These are phyloP conservation scores for Volvariella volvacea DNA, from an alignment of 1,284 basidiomycete species.

Conservation along the genomic window DNA sequence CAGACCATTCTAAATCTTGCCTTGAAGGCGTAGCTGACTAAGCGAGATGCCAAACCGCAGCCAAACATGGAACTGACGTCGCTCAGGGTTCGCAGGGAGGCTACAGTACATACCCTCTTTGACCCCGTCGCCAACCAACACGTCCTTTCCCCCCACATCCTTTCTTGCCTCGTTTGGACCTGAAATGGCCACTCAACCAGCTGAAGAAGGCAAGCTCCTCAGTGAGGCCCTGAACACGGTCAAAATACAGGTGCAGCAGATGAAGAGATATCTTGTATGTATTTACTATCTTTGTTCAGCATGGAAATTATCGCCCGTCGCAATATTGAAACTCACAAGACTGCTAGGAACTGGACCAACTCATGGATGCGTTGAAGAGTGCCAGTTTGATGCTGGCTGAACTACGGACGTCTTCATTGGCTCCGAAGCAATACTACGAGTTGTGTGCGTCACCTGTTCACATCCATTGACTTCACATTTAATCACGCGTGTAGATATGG, in stretches of 20 bases:
- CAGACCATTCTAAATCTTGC: no score
- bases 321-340: constrained; percentile 7
- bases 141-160: no score
- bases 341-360: constrained; percentile 78
- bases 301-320: constrained; percentile 4
- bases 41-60: constrained; percentile 3
- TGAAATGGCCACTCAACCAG: constrained; percentile 14
- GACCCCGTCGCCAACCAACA: no score
- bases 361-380: constrained; percentile 96
- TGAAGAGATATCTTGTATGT: constrained; percentile 86
- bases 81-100: constrained; percentile 8
- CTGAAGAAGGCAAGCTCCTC: constrained; percentile 75
- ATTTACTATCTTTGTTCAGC: constrained; percentile 4
- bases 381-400: constrained; percentile 95
- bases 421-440: constrained; percentile 96
- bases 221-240: constrained; percentile 80
- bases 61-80: constrained; percentile 7
- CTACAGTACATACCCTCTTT: not conserved
- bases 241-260: constrained; percentile 90
- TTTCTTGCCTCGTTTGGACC: no score
- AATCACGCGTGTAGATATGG: constrained; percentile 67
- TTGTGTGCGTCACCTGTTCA: constrained; percentile 58
- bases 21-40: not conserved
- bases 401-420: constrained; percentile 83
- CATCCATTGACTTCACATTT: constrained; percentile 7